Base-by-base conservation (phyloP, 140 eudicot genomes). In the Ambrosia hybrid region DNA sequence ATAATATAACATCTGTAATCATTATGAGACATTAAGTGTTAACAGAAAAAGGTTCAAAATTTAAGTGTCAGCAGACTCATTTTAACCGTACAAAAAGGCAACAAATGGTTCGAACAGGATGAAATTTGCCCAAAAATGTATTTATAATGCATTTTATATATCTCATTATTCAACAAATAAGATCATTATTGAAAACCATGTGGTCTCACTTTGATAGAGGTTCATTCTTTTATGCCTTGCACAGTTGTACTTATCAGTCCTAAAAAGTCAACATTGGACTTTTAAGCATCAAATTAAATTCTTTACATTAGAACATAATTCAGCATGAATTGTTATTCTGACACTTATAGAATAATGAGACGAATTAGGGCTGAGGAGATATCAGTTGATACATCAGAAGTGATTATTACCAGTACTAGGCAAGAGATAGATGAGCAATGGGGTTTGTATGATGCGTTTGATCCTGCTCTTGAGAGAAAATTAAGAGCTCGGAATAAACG, bases 361-460 rank as follows among this genome's bases (percentile, higher is more conserved):
- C 86, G 97, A 4, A 91, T 91, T 37, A 96, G 89, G 79, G 97
- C 89, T 12, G 97, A 91, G 78, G 97, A 91, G 81, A 76, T 86
- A 68, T 41, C 89, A 9, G 82, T 91, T 69, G 97, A 91, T 85
- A 82, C 88, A 34, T 86, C 96, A 26, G 97, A 91, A 71, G 88
- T 89, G 11, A 79, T 91, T 61, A 86, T 91, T 52, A 91, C 97
- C 16, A 91, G 97, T 76, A 91, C 97, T 12, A 80, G 67, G 64
- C 97, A 91, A 85, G 97, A 91, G 79, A 89, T 91, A 51, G 97
- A 91, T 51, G 97, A 91, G 80, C 97, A 91, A 68, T 91, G 97
- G 97, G 84, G 84, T 70, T 61, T 91, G 58, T 91, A 89, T 69
- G 96, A 91, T 64, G 97, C 95, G 51, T 91, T 91, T 66, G 96